Evolutionary conservation across 208 protist species (phyloP), one percentile per base, ranked within the genome.

Genomic region (Acanthamoeba castellanii): DNA sequence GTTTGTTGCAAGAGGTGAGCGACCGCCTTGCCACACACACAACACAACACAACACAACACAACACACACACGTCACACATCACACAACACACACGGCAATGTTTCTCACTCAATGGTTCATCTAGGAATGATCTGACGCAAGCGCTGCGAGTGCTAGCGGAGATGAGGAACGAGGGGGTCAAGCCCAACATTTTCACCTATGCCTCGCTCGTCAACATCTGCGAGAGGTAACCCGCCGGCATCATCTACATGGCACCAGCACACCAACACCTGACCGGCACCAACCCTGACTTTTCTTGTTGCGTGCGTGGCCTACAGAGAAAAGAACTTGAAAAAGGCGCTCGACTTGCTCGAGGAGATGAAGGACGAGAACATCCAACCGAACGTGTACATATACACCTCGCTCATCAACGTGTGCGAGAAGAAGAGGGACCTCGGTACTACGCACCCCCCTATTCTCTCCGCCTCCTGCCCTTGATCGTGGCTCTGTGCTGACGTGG

Each of bases 401-500:
- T 87, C 78, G 25, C 78, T 87, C 45, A 87, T 87, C 78, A 87
- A 87, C 78, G 78, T 87, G 20, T 87, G 78, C 30, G 78, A 87
- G 78, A 52, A 87, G 78, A 87, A 87, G 78, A 30, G 45, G n/a
- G 78, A 87, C 50, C 37, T 87, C 20, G 16, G 78, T 87, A 59
- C 78, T 5, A 57, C 18, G 14, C 42, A 6, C 27, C 68, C 68
- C 27, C 16, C n/a, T 74, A 16, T 0, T 74, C 18, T 0, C 7
- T 74, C n/a, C 8, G 14, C 27, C 22, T 72, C 27, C 1, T 37
- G 27, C 2, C 27, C 66, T 42, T 42, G 30, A 6, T 13, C 30
- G 0, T 34, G 13, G 4, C 42, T 1, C 42, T 3, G 5, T 45
- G 4, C 68, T 74, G n/a, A 16, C 14, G 68, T 74, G 68, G 68